Conservation (phyloP, 2,329 filamentous ascomycete genomes). For the Tolypocladium capitatum region DNA sequence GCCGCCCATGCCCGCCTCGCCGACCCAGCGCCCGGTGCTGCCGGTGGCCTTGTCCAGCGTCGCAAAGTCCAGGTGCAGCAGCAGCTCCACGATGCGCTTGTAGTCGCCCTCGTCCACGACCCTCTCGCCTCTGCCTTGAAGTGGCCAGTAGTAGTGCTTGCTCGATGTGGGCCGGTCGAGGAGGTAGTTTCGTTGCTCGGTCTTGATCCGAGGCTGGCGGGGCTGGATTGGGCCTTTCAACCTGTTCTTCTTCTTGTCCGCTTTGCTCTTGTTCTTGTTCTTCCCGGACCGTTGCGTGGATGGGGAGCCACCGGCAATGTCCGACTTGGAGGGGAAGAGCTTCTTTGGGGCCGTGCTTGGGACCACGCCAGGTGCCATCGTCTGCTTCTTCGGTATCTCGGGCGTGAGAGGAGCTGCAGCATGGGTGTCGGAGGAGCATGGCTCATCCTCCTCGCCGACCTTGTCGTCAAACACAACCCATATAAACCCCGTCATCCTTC, state of each 20-base stretch:
- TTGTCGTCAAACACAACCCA: constrained; percentile 73
- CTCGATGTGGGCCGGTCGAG: constrained; percentile 37
- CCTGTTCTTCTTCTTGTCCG: constrained; percentile 26
- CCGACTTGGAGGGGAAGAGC: constrained; percentile 12
- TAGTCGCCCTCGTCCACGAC: constrained; percentile 53
- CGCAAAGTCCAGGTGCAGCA: constrained; percentile 63
- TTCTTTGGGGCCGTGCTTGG: constrained; percentile 20
- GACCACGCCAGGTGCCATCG: constrained; percentile 9
- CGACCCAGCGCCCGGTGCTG: constrained; percentile 58
- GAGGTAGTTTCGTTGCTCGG: constrained; percentile 35
- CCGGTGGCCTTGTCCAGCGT: constrained; percentile 46
- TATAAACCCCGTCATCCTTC: constrained; percentile 81
- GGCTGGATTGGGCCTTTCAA: constrained; percentile 48
- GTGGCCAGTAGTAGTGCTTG: constrained; percentile 53
- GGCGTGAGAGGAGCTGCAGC: constrained; percentile 8
- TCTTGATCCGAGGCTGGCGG: constrained; percentile 53
- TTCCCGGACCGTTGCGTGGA: constrained; percentile 1
- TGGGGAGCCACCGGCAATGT: not conserved
- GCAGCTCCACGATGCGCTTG: constrained; percentile 52
- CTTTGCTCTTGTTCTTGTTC: constrained; percentile 9
- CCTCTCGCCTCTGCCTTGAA: constrained; percentile 45
- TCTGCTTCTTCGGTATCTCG: constrained; percentile 20
- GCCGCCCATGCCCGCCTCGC: constrained; percentile 45
- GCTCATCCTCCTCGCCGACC: constrained; percentile 5
- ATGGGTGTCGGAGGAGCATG: constrained; percentile 3